Conservation (phyloP, 2,329 filamentous ascomycete genomes). For the Penicillium polonicum region DNA sequence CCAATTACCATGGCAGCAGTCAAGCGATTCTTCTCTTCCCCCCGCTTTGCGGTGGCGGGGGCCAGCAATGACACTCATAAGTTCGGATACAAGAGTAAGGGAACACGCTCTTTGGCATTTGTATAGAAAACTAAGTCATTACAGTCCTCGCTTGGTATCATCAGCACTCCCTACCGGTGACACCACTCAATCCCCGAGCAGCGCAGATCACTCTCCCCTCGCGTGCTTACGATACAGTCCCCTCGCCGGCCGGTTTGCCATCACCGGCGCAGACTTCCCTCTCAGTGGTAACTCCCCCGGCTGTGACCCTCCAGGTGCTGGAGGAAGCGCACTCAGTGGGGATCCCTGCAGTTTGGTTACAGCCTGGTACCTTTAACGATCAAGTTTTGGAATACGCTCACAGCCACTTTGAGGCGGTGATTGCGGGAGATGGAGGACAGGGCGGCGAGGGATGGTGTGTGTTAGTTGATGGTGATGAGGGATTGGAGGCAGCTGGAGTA, state of each 20-base stretch:
- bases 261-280: slow-evolving; percentile 70
- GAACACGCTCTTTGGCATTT: neutral
- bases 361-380: slow-evolving; percentile 84
- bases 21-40: slow-evolving; percentile 74
- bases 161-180: slow-evolving; percentile 69
- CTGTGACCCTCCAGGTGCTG: slow-evolving; percentile 70
- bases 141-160: slow-evolving; percentile 90
- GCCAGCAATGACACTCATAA: slow-evolving; percentile 81
- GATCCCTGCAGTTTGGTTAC: slow-evolving; percentile 77
- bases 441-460: slow-evolving; percentile 83
- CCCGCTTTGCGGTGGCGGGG: slow-evolving; percentile 82
- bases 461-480: slow-evolving; percentile 73
- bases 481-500: slow-evolving; percentile 58
- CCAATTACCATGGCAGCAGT: slow-evolving; percentile 51
- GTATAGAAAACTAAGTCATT: slow-evolving; percentile 11
- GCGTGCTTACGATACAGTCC: slow-evolving; percentile 61
- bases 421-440: slow-evolving; percentile 64
- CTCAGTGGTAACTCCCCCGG: slow-evolving; percentile 83
- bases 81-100: slow-evolving; percentile 80
- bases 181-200: slow-evolving; percentile 76
- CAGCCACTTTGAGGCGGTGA: slow-evolving; percentile 65
- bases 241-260: slow-evolving; percentile 64
- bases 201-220: slow-evolving; percentile 62
- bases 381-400: slow-evolving; percentile 69
- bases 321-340: slow-evolving; percentile 74